Evolutionary conservation across 2,329 filamentous ascomycete genomes (phyloP), one percentile per base, ranked within the genome.

Genomic region (Beauveria rudraprayagi): DNA sequence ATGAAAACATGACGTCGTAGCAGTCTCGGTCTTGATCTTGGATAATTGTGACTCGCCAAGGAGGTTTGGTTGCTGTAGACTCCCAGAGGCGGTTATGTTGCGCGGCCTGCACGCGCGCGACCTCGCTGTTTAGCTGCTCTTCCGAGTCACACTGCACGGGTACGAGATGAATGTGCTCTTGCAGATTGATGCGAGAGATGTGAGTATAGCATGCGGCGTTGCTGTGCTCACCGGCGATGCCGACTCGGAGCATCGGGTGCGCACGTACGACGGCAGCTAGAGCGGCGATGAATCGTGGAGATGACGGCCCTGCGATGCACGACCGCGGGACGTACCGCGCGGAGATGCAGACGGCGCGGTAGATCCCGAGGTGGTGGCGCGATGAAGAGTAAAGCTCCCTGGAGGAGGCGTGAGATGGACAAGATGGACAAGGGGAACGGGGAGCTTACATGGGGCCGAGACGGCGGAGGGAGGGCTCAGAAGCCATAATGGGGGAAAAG

Each of bases 231-330:
- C 70, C 73, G 2, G 69, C 66, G 62, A 85, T 79, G 11, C 78
- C 80, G 37, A 80, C 76, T 16, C 78, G 75, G 48, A 85, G 72
- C 62, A 77, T 74, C 2, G 77, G 74, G 59, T 83, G 77, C n/a
- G 69, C 69, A 16, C 72, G 65, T 16, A 82, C 67, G 22, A 83
- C 68, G 10, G 68, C 61, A 3, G 69, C 70, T 9, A 82, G 62
- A 0, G 79, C 79, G 6, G 67, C 57, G 56, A 75, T 69, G 17
- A 82, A 34, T 14, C 47, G 61, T 17, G 50, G 30, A 3, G 10
- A 34, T 9, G 30, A 11, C 30, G 30, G 30, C 30, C 28, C 28
- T 30, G 28, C 10, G 28, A 9, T 30, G 60, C 22, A 46, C 3
- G 52, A 51, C 62, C 67, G 60, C 56, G 63, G 63, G 24, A 44